Conservation (phyloP, 306 rosid species). For the Fragaria vesca region DNA sequence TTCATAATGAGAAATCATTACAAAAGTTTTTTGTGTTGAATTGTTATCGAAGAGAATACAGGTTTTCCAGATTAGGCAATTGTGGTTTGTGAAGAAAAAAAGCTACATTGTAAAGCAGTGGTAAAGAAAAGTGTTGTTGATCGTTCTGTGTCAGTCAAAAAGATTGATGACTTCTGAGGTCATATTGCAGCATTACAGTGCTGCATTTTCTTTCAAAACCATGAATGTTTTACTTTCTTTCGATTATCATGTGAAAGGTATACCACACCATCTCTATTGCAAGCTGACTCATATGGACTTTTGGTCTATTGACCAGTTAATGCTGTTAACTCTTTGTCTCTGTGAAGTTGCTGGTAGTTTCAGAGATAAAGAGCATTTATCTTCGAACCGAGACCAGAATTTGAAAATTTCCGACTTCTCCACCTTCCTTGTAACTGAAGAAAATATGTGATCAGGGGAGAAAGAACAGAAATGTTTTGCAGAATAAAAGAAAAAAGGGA, state of each 20-base stretch:
- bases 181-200: constrained; percentile 10
- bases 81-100: constrained; percentile 7
- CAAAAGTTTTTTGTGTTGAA: not conserved
- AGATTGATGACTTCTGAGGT: constrained; percentile 1
- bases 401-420: not conserved
- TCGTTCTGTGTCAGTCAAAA: not conserved
- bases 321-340: not conserved
- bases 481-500: not conserved
- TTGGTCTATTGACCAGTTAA: not conserved
- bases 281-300: not conserved
- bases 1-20: not conserved
- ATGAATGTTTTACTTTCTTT: not conserved
- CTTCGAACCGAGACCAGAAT: not conserved
- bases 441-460: not conserved
- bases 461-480: not conserved
- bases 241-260: not conserved
- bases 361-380: not conserved
- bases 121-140: not conserved
- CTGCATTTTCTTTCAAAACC: constrained; percentile 1
- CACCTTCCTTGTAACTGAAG: not conserved
- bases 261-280: not conserved
- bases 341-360: not conserved
- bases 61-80: not conserved
- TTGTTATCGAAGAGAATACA: not conserved
- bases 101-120: not conserved